Conservation (phyloP, 345 rosid genomes). For the Boechera divaricarpa region DNA sequence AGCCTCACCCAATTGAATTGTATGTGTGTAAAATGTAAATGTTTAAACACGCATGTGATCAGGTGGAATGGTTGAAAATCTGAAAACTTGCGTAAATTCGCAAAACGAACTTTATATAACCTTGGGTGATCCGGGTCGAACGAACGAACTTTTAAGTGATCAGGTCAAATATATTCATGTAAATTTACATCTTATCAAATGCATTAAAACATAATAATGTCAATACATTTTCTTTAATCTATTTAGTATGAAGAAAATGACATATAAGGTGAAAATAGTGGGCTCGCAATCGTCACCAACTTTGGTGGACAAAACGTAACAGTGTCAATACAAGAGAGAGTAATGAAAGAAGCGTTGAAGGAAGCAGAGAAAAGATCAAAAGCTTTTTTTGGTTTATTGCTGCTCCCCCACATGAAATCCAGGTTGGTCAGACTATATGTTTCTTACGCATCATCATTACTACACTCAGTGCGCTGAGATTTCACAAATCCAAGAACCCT, state of each 20-base stretch:
- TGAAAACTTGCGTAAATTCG: too few relatives aligned
- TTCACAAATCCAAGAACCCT: slow-evolving; percentile 46
- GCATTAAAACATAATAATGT: neutral
- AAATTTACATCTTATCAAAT: neutral
- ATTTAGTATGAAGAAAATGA: neutral
- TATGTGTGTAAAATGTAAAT: too few relatives aligned
- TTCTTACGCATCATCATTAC: slow-evolving; percentile 39
- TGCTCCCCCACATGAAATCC: slow-evolving; percentile 42
- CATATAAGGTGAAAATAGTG: slow-evolving; percentile 2
- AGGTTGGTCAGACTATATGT: slow-evolving; percentile 43
- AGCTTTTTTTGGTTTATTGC: slow-evolving; percentile 29
- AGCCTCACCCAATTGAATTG: too few relatives aligned
- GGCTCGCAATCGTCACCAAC: slow-evolving; percentile 12
- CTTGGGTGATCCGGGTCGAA: neutral
- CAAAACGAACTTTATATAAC: too few relatives aligned
- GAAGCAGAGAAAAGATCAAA: slow-evolving; percentile 28
- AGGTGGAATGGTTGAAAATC: too few relatives aligned
- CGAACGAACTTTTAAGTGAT: too few relatives aligned
- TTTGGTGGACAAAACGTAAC: slow-evolving; percentile 12
- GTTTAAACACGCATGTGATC: too few relatives aligned
- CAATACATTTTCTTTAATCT: neutral
- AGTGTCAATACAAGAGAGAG: slow-evolving; percentile 32
- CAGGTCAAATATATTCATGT: neutral
- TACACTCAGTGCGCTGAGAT: slow-evolving; percentile 41
- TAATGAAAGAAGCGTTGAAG: slow-evolving; percentile 44